A percentile compares a stretch with the other conserved stretches of the same genome.
These are phyloP conservation scores for Globisporangium paddicum DNA, from an alignment of 352 stramenopile genomes.

Conservation along the genomic window DNA sequence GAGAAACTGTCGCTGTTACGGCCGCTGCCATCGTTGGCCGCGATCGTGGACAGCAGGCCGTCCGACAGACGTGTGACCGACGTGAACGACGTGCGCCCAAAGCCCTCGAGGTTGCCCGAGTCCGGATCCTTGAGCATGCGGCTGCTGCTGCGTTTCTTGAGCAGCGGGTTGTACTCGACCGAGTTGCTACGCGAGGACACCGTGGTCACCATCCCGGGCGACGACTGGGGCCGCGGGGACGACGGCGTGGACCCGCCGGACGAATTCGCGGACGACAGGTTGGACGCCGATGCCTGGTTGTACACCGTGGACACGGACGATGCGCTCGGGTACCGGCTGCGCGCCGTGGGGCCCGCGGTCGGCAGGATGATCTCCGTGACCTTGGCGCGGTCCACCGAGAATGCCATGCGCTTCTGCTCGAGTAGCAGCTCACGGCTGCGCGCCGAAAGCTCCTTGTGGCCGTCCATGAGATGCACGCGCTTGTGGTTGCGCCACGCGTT, in stretches of 20 bases:
- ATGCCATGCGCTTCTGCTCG: conserved; percentile 85
- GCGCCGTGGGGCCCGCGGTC: conserved; percentile 33
- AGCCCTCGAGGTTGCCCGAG: conserved; percentile 45
- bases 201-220: conserved; percentile 20
- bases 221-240: conserved; percentile 29
- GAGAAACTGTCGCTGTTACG: conserved; percentile 38
- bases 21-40: conserved; percentile 15
- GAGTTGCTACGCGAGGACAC: conserved; percentile 35
- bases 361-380: conserved; percentile 85
- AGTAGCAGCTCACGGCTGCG: conserved; percentile 74
- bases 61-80: conserved; percentile 65
- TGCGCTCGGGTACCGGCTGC: conserved; percentile 49
- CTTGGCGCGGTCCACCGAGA: conserved; percentile 77
- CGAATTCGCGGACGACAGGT: conserved; percentile 29
- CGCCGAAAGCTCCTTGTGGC: conserved; percentile 81
- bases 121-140: conserved; percentile 20
- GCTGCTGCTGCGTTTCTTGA: conserved; percentile 55
- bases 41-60: conserved; percentile 17
- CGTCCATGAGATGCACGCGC: conserved; percentile 83
- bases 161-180: conserved; percentile 29
- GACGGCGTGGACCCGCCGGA: conserved; percentile 24
- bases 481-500: conserved; percentile 83
- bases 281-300: conserved; percentile 15
- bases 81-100: conserved; percentile 70
- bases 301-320: conserved; percentile 31